Percentiles rank a stretch among this genome's conserved stretches.
Evolutionary conservation across 305 asterid species (phyloP).

Genomic region (Salvia sclarea): DNA sequence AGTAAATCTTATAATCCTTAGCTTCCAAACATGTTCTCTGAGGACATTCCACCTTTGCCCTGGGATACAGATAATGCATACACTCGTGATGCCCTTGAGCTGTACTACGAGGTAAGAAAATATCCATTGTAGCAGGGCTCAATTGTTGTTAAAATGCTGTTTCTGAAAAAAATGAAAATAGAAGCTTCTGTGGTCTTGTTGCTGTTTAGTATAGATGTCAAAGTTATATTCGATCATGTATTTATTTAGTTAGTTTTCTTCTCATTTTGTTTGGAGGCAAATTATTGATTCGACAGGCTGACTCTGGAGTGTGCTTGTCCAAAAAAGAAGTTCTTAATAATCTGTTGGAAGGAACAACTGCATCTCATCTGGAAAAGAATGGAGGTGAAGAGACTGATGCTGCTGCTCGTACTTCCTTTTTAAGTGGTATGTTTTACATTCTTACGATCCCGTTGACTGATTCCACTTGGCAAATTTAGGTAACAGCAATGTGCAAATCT

Average conservation of each 20-base stretch:
- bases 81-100: constrained; percentile 76
- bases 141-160: constrained; percentile 5
- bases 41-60: constrained; percentile 68
- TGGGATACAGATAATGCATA: constrained; percentile 79
- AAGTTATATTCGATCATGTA: not conserved
- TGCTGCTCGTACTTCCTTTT: constrained; percentile 36
- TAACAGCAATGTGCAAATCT: not conserved
- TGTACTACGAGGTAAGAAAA: constrained; percentile 79
- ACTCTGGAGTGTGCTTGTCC: constrained; percentile 66
- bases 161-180: no score
- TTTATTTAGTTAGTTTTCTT: constrained; percentile 2
- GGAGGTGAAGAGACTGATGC: constrained; percentile 46
- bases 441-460: constrained; percentile 9
- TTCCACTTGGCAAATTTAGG: not conserved
- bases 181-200: not conserved
- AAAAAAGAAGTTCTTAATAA: constrained; percentile 50
- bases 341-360: constrained; percentile 74
- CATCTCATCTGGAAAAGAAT: constrained; percentile 58
- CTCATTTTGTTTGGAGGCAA: not conserved
- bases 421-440: constrained; percentile 45
- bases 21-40: constrained; percentile 82
- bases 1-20: constrained; percentile 52
- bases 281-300: constrained; percentile 55
- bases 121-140: constrained; percentile 9
- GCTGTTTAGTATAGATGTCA: not conserved